A percentile compares a stretch with the other conserved stretches of the same genome.
Evolutionary conservation across 805 yeast genomes (phyloP).

Genomic region (Scheffersomyces amazonensis): DNA sequence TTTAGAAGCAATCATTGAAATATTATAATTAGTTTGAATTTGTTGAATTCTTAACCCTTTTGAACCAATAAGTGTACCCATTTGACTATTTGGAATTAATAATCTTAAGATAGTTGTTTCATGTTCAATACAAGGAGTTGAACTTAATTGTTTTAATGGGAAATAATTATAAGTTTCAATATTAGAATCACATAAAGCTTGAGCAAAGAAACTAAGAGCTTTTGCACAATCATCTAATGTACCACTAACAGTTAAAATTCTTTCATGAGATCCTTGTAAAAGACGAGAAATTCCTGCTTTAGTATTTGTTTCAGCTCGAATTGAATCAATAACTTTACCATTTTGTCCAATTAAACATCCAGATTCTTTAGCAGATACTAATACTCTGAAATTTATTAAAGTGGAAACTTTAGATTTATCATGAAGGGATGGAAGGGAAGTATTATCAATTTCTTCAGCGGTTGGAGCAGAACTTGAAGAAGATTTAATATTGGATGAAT

Average conservation of each 20-base stretch:
- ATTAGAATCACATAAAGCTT: constrained; percentile 52
- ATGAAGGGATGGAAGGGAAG: constrained; percentile 24
- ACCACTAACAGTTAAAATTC: constrained; percentile 79
- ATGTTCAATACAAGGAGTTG: constrained; percentile 49
- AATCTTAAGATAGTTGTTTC: constrained; percentile 60
- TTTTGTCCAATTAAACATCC: constrained; percentile 87
- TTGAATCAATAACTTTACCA: constrained; percentile 72
- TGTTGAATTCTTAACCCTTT: constrained; percentile 79
- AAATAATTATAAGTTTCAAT: constrained; percentile 45
- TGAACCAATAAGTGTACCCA: constrained; percentile 86
- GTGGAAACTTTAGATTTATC: constrained; percentile 26
- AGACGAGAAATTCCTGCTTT: constrained; percentile 86
- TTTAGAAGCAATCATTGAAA: constrained; percentile 85
- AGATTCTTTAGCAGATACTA: constrained; percentile 82
- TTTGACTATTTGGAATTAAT: constrained; percentile 76
- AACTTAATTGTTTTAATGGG: constrained; percentile 59
- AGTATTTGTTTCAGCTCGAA: constrained; percentile 72
- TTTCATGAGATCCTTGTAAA: constrained; percentile 75
- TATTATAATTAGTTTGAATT: constrained; percentile 63
- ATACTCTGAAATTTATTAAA: constrained; percentile 46
- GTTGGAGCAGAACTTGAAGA: constrained; percentile 3
- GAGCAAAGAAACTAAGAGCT: constrained; percentile 69
- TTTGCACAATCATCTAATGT: constrained; percentile 63
- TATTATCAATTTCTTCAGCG: constrained; percentile 5
- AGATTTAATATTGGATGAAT: neutral